Evolutionary conservation across 2,329 filamentous ascomycete species (phyloP).

Genomic region (Colletotrichum karsti): DNA sequence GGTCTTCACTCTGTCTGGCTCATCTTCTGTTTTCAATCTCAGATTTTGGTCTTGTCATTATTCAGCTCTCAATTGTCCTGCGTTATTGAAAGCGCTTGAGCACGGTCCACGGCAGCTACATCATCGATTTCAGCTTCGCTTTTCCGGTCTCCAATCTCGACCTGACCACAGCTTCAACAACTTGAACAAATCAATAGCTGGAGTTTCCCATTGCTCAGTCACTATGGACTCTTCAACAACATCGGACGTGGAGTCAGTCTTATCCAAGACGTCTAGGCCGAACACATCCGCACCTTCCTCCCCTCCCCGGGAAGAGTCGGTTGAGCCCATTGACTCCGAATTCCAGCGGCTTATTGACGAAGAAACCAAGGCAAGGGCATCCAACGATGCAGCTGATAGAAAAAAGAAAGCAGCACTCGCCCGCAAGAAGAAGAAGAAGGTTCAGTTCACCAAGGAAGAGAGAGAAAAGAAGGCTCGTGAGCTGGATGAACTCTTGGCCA

Average conservation of each 20-base stretch:
- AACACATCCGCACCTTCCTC: conserved; percentile 48
- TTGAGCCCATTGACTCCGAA: conserved; percentile 30
- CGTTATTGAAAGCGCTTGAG: too few species aligned
- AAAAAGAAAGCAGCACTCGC: conserved; percentile 45
- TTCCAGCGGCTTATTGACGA: conserved; percentile 41
- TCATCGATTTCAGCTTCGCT: conserved; percentile 12
- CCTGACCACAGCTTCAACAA: not conserved
- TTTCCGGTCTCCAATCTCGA: not conserved
- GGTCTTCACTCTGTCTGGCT: not conserved
- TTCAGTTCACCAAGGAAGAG: conserved; percentile 57
- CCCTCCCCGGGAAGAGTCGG: conserved; percentile 38
- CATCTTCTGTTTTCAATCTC: not conserved
- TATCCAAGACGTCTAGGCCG: conserved; percentile 36
- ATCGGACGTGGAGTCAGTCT: conserved; percentile 41
- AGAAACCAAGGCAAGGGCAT: conserved; percentile 43
- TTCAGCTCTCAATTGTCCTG: too few species aligned
- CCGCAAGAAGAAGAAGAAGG: conserved; percentile 54
- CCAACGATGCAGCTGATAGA: conserved; percentile 59
- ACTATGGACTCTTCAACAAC: conserved; percentile 40
- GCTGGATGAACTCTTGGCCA: conserved; percentile 65
- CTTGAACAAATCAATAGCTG: not conserved
- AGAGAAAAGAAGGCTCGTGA: conserved; percentile 66
- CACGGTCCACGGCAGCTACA: conserved; percentile 8
- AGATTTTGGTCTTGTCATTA: not conserved
- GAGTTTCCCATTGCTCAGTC: fast-evolving